Conservation (phyloP, 1,284 basidiomycete species). For the Pyrrhoderma lamaoense region DNA sequence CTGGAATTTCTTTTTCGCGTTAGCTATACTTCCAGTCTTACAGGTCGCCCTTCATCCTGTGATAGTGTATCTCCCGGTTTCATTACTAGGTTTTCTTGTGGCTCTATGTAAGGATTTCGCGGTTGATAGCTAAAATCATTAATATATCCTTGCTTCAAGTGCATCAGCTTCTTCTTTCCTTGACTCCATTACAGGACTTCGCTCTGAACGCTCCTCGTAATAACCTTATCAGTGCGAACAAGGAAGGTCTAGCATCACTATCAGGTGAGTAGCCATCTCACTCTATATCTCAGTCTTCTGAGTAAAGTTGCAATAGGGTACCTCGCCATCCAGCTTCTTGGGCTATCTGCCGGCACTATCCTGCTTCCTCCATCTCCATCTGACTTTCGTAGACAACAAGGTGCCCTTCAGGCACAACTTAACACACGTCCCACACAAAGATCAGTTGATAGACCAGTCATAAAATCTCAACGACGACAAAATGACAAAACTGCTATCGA, state of each 20-base stretch:
- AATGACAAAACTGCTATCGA: constrained; percentile 69
- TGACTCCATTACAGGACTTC: constrained; percentile 51
- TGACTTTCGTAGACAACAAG: constrained; percentile 48
- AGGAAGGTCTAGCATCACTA: constrained; percentile 84
- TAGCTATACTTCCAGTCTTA: constrained; percentile 74
- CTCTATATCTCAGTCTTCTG: not conserved
- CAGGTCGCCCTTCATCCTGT: constrained; percentile 67
- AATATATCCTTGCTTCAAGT: constrained; percentile 35
- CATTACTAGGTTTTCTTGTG: constrained; percentile 57
- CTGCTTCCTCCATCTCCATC: constrained; percentile 73
- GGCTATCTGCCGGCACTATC: constrained; percentile 75
- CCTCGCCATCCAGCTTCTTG: constrained; percentile 83
- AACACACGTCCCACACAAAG: no score
- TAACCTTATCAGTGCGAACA: constrained; percentile 74
- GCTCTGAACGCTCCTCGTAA: constrained; percentile 58
- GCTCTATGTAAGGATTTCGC: constrained; percentile 45
- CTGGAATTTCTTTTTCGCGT: constrained; percentile 99
- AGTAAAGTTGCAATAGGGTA: no score
- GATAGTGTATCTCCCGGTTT: constrained; percentile 50
- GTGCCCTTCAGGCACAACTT: not conserved
- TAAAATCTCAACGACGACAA: constrained; percentile 32
- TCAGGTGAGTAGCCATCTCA: constrained; percentile 42
- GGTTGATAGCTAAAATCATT: not conserved
- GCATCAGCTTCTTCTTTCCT: constrained; percentile 62
- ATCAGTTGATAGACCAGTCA: not conserved